These are phyloP conservation scores for Coemansia sp. DNA, from an alignment of 192 early-diverging fungal genomes.

Conservation along the genomic window DNA sequence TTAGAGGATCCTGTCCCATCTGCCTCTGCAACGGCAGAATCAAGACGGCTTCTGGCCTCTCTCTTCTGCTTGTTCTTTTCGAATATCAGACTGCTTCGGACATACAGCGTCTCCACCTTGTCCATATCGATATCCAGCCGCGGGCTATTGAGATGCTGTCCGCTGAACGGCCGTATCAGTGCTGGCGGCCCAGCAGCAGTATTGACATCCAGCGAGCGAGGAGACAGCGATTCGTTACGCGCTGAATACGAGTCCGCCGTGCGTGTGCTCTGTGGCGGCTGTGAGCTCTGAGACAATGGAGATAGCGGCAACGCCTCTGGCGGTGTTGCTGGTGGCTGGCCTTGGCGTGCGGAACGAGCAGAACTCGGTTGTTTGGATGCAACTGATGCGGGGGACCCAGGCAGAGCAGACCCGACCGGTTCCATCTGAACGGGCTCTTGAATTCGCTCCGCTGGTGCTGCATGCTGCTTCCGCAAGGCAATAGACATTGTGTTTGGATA, in stretches of 20 bases:
- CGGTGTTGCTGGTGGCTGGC: not conserved
- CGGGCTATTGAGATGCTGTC: constrained; percentile 31
- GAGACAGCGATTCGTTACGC: constrained; percentile 3
- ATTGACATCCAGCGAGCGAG: not conserved
- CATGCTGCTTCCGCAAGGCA: constrained; percentile 11
- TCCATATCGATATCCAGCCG: constrained; percentile 49
- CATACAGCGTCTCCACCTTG: constrained; percentile 44
- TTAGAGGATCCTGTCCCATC: too few relatives aligned
- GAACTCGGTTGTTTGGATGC: constrained; percentile 10
- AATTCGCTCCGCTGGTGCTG: not conserved
- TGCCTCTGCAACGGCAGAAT: not conserved
- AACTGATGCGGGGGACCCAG: constrained; percentile 21
- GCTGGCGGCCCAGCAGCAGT: not conserved
- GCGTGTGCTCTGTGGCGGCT: constrained; percentile 8
- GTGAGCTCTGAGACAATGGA: constrained; percentile 22
- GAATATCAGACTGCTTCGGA: constrained; percentile 44
- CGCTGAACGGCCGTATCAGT: constrained; percentile 31
- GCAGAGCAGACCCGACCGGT: constrained; percentile 16
- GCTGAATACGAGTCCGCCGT: not conserved
- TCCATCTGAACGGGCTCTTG: constrained; percentile 37
- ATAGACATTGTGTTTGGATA: constrained; percentile 1
- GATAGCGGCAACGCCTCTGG: constrained; percentile 14
- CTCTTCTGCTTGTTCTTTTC: constrained; percentile 40
- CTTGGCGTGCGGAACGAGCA: not conserved
- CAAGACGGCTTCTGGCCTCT: constrained; percentile 13